phyloP scores from a whole-genome alignment of 306 rosid species.

The Cicer judaicum region DNA sequence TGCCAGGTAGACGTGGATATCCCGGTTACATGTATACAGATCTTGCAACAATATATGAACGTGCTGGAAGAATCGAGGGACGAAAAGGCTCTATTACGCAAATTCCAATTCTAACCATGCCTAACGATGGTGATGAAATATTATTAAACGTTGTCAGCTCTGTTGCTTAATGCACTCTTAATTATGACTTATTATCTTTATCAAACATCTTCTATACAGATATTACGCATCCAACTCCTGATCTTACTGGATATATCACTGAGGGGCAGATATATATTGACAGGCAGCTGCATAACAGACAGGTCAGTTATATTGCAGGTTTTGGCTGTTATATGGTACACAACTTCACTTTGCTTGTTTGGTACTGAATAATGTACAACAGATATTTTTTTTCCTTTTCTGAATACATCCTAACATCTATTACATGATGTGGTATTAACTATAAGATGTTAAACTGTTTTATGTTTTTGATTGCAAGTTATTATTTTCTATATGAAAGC shows the following conservation, averaged over 20 bases:
- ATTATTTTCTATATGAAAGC: neutral
- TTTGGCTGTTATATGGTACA: neutral
- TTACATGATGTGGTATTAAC: constrained; percentile 20
- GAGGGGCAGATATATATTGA: constrained; percentile 99
- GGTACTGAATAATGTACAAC: neutral
- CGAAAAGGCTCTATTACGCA: constrained; percentile 97
- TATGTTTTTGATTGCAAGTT: constrained; percentile 13
- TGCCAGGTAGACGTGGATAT: constrained; percentile 98
- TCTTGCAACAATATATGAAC: constrained; percentile 98
- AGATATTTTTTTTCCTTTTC: constrained; percentile 7
- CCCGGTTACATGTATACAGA: constrained; percentile 99
- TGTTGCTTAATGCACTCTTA: constrained; percentile 28
- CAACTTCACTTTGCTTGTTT: neutral
- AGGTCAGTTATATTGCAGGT: constrained; percentile 54
- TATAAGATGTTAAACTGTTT: constrained; percentile 1
- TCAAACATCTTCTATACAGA: constrained; percentile 60
- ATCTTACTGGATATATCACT: constrained; percentile 97
- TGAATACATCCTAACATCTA: constrained; percentile 1
- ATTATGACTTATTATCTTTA: constrained; percentile 23
- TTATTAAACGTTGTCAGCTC: constrained; percentile 21
- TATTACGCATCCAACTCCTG: constrained; percentile 98
- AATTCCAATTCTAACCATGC: constrained; percentile 98
- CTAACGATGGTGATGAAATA: constrained; percentile 80
- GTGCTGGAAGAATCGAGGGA: constrained; percentile 99
- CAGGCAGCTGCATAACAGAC: constrained; percentile 93